These are phyloP conservation scores for Luffa acutangula DNA, from an alignment of 306 rosid species.

Conservation along the genomic window DNA sequence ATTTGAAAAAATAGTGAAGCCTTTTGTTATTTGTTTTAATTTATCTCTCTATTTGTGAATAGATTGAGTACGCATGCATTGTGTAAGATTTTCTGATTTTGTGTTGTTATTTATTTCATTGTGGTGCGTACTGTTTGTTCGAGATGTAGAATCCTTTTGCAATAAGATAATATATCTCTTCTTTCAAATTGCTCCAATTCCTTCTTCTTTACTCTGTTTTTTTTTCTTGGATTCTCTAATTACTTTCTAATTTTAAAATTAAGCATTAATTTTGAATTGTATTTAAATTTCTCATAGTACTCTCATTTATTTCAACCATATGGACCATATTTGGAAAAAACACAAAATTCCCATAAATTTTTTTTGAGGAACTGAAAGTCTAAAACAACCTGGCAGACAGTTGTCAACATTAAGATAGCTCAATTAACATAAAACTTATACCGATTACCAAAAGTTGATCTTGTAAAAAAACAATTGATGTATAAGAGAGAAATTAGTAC, in stretches of 20 bases:
- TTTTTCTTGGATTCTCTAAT: background rate
- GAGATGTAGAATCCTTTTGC: background rate
- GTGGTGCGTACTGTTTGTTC: background rate
- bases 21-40: conserved; percentile 10
- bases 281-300: too few relatives aligned
- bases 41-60: conserved; percentile 1
- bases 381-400: too few relatives aligned
- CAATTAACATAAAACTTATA: too few relatives aligned
- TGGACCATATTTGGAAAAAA: too few relatives aligned
- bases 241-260: background rate
- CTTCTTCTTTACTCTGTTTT: background rate
- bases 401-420: too few relatives aligned
- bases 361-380: too few relatives aligned
- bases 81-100: conserved; percentile 5
- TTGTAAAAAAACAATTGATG: too few relatives aligned
- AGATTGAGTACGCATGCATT: background rate
- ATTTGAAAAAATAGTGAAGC: background rate
- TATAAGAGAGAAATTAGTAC: too few relatives aligned
- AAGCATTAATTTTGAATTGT: background rate
- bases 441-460: too few relatives aligned
- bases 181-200: background rate
- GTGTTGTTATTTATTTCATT: conserved; percentile 9
- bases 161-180: background rate
- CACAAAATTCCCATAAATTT: too few relatives aligned
- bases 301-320: too few relatives aligned